Evolutionary conservation across 805 yeast species (phyloP).

Genomic region (Starmerella sp.): DNA sequence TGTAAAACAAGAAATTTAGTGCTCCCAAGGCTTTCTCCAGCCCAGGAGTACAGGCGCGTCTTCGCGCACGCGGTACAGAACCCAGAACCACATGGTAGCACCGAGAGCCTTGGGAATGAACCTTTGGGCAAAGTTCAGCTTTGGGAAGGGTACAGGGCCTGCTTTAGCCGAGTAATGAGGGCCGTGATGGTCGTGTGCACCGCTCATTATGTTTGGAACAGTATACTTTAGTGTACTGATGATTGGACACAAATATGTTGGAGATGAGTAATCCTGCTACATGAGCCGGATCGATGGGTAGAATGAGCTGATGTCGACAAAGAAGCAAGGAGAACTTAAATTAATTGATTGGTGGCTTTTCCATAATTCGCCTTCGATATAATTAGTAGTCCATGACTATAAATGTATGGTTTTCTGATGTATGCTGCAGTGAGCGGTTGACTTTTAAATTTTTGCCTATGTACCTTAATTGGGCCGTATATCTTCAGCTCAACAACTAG

Average conservation of each 20-base stretch:
- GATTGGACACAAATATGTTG: conserved; percentile 32
- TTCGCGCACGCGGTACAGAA: conserved; percentile 66
- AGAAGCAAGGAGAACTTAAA: no score
- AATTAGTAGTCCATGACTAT: no score
- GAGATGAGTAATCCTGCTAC: not conserved
- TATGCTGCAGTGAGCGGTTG: no score
- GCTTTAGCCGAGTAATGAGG: conserved; percentile 28
- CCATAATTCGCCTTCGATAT: no score
- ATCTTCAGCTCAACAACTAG: no score
- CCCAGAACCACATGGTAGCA: conserved; percentile 84
- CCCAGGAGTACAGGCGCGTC: conserved; percentile 34
- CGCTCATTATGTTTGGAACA: conserved; percentile 18
- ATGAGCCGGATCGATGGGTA: no score
- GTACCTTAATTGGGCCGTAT: no score
- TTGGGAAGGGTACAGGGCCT: conserved; percentile 59
- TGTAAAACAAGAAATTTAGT: conserved; percentile 13
- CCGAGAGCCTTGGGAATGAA: conserved; percentile 60
- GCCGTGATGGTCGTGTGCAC: conserved; percentile 36
- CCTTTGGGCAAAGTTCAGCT: conserved; percentile 46
- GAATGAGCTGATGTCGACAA: no score
- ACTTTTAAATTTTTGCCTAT: no score
- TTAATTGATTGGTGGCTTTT: no score
- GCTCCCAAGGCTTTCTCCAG: conserved; percentile 35
- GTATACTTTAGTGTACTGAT: conserved; percentile 71
- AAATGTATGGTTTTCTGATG: no score